Evolutionary conservation across 192 early-diverging fungal genomes (phyloP), one percentile per base, ranked within the genome.

Genomic region (Rhizophlyctis rosea): DNA sequence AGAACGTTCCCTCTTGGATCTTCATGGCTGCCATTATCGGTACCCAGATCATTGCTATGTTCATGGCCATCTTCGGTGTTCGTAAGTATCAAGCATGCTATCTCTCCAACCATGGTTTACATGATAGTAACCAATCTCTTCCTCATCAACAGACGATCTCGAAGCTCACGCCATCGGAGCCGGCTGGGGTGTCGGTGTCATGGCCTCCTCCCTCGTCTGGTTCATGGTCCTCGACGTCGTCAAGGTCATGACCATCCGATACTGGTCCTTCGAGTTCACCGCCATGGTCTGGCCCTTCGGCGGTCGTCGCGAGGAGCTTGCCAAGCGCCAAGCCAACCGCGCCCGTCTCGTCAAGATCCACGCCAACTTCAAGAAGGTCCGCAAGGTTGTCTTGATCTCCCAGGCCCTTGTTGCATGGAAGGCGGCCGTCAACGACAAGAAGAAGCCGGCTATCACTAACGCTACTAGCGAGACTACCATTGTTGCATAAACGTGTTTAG

Each of bases 11-110:
- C 18, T 84, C 81, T 44, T 74, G 77, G 62, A 79, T 85, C 34
- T 96, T 96, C 67, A 81, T 83, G 3, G 72, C 84, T 16, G 90
- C 87, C 55, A 88, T 96, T 55, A 71, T 90, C 57, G 94, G 86
- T 11, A 96, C 92, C 7, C 92, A 96, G 76, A 76, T 96, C 31
- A 77, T 96, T 76, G 92, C 92, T 62, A 83, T 91, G 84, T 82
- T 93, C 50, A 95, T 95, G 73, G 82, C 90, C 30, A 84, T 90
- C 53, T 90, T 87, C 68, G 92, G 78, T 50, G 34, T 71, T 34
- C n/a, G n/a, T n/a, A n/a, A n/a, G n/a, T n/a, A n/a, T n/a, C n/a
- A n/a, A n/a, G n/a, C n/a, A n/a, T n/a, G n/a, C n/a, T n/a, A 23
- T 7, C 11, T 53, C 51, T 25, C 11, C 7, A 23, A 13, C 23